Conservation (phyloP, 257 asterid genomes). For the Nicotiana otophora region DNA sequence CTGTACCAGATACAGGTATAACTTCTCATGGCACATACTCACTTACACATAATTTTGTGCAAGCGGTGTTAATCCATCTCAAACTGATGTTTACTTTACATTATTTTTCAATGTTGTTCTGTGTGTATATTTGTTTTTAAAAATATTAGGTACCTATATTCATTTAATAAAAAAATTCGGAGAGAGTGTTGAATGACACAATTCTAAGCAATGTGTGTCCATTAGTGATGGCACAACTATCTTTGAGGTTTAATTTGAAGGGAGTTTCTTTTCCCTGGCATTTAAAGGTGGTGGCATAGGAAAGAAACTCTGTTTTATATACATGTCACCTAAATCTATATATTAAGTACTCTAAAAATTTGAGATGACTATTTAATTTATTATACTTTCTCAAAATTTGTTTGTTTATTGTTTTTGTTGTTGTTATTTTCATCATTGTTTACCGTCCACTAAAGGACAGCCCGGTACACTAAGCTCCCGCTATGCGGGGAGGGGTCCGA, state of each 20-base stretch:
- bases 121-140: not conserved
- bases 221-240: not conserved
- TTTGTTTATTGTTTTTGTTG: not conserved
- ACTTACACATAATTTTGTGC: not conserved
- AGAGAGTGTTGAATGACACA: too few species aligned
- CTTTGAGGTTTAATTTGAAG: not conserved
- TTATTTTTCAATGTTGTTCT: not conserved
- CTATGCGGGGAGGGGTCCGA: too few species aligned
- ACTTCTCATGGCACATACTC: not conserved
- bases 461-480: too few species aligned
- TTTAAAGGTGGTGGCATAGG: not conserved
- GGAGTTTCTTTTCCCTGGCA: not conserved
- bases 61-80: not conserved
- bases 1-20: slow-evolving; percentile 86
- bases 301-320: not conserved
- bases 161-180: not conserved
- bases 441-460: not conserved
- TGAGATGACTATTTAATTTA: not conserved
- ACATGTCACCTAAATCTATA: not conserved
- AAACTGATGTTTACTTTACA: not conserved
- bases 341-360: not conserved
- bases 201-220: not conserved
- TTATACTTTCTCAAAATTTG: not conserved
- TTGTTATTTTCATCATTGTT: not conserved
- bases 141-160: not conserved